Evolutionary conservation across 805 yeast genomes (phyloP), one percentile per base, ranked within the genome.

Genomic region (Kodamaea lidongshanica): DNA sequence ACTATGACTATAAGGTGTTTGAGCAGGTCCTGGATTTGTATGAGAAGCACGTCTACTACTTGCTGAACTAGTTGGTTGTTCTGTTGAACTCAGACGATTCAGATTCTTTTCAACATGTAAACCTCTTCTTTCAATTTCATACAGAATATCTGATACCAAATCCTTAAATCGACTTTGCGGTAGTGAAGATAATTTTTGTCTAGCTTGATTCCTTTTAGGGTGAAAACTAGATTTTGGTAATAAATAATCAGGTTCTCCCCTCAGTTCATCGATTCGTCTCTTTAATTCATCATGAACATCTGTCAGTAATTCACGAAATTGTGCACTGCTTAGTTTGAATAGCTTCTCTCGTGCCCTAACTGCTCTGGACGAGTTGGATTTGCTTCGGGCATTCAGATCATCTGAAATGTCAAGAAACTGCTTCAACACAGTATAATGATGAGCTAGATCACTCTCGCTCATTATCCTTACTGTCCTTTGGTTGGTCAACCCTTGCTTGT

Each of bases 251-350:
- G 82, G 77, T 41, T 72, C 74, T 17, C 70, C 65, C 30, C 71
- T 61, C 21, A 71, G 65, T 42, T 77, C 79, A 41, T 65, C 73
- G 23, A 72, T 70, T 40, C 99, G 70, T 48, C 99, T 73, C 46
- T 76, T 75, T 37, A 92, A 63, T 56, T 92, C 98, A 56, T 92
- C 98, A 52, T 77, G 82, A 8, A 92, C 96, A 54, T 92, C 99
- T 3, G 96, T 87, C 42, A 94, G 76, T 35, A 92, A 72, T 54
- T 92, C 99, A 38, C 72, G 69, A 50, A 92, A 87, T 56, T 94
- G 98, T 6, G 79, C 74, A 17, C 70, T 64, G 2, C 95, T 79
- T 32, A 94, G 69, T 48, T 84, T 86, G 39, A 81, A 67, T 28
- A 89, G 68, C 56, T 89, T 87, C 41, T 82, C 86, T 42, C 95